phyloP scores from a whole-genome alignment of 768 basidiomycete genomes.

The Calvatia gigantea region DNA sequence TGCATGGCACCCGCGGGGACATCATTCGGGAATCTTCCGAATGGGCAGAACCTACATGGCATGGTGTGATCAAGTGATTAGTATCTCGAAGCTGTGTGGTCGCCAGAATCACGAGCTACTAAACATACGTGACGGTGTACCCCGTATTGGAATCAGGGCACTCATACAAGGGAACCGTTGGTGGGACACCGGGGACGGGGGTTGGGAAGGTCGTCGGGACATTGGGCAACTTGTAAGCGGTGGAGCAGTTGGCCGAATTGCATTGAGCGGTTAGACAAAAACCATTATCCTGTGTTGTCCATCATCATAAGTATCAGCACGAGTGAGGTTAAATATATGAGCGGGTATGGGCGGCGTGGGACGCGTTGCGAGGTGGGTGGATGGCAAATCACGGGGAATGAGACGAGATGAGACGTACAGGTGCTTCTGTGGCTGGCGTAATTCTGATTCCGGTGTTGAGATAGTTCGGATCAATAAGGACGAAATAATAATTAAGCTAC shows the following conservation, averaged over 20 bases:
- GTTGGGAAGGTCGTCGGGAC: slow-evolving; percentile 22
- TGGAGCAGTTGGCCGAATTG: slow-evolving; percentile 17
- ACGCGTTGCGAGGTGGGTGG: neutral
- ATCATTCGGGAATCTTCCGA: too few species aligned
- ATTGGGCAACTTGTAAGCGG: slow-evolving; percentile 17
- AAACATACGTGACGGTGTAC: slow-evolving; percentile 26
- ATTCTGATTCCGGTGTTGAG: slow-evolving; percentile 26
- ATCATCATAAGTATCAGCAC: too few species aligned
- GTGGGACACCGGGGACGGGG: slow-evolving; percentile 11
- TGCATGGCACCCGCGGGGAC: too few species aligned
- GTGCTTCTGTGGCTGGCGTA: slow-evolving; percentile 13
- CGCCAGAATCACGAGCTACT: too few species aligned
- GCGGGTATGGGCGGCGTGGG: neutral
- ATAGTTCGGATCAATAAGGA: slow-evolving; percentile 21
- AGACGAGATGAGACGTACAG: neutral
- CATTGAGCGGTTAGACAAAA: slow-evolving; percentile 23
- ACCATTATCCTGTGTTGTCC: slow-evolving; percentile 15
- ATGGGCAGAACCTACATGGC: slow-evolving; percentile 17
- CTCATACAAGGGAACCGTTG: slow-evolving; percentile 17
- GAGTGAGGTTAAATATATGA: too few species aligned
- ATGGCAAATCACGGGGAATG: too few species aligned
- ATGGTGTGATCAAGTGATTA: slow-evolving; percentile 6
- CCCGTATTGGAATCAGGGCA: slow-evolving; percentile 19
- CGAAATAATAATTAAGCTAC: slow-evolving; percentile 26
- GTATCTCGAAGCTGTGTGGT: neutral